phyloP scores from a whole-genome alignment of 768 basidiomycete genomes.

The Megacollybia marginata region DNA sequence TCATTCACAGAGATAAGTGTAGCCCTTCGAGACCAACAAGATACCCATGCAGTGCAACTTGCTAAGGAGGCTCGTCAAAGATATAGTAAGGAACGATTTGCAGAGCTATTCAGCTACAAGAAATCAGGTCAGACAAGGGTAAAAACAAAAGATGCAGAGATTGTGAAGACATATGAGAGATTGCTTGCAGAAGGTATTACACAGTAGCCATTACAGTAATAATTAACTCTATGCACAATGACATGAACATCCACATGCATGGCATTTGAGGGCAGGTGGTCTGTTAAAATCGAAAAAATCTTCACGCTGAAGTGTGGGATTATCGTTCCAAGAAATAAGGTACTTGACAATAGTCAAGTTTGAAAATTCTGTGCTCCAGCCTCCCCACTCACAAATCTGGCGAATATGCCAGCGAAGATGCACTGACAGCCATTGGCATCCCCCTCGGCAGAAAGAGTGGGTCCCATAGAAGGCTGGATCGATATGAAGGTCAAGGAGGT shows the following conservation, averaged over 20 bases:
- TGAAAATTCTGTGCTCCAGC: constrained; percentile 14
- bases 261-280: constrained; percentile 6
- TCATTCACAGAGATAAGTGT: background rate
- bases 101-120: background rate
- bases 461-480: constrained; percentile 18
- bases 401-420: constrained; percentile 18
- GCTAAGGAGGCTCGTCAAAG: background rate
- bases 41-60: background rate
- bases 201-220: background rate
- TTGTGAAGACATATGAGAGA: background rate
- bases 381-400: constrained; percentile 23
- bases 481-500: constrained; percentile 19
- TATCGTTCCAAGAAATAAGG: no score
- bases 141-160: background rate
- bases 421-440: constrained; percentile 21
- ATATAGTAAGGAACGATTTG: background rate
- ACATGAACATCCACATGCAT: constrained; percentile 14
- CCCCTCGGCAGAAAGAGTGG: constrained; percentile 20
- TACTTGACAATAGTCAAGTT: no score
- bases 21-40: background rate
- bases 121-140: no score
- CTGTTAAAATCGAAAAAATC: constrained; percentile 17
- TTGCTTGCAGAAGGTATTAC: background rate
- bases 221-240: constrained; percentile 3
- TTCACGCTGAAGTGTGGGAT: constrained; percentile 5